Base-by-base conservation (phyloP, 2,329 filamentous ascomycete genomes). In the Penicillium italicum region DNA sequence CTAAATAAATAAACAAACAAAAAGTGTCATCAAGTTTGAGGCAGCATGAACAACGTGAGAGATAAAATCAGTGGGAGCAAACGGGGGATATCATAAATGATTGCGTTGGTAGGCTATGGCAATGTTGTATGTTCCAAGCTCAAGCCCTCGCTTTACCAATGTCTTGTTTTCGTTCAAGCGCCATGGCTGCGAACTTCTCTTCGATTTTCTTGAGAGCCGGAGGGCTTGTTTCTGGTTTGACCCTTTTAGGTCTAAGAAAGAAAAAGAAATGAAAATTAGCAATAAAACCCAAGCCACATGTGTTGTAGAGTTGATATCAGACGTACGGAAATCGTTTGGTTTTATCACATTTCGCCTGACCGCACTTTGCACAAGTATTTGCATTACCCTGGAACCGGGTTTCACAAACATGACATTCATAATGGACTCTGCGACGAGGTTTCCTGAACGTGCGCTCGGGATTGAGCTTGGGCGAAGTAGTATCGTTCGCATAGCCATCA, bases 401-500 rank as follows among this genome's bases (percentile, higher is more conserved):
- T 2, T 64, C 60, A 59, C 76, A 79, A 14, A 65, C 56, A 59
- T 78, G 73, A 51, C 76, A 79, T 18, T 66, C 70, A 62, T 76
- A 79, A 50, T 73, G 70, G 5, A 78, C 69, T 20, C 74, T 61
- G 28, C 63, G 71, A 14, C 72, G 69, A 5, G 72, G 65, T 42
- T 71, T 74, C 52, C 66, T 73, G 63, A 63, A 75, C 14, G 70
- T 70, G n/a, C 74, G 69, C 48, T 73, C 63, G 5, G 67, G 71
- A 7, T 26, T 57, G 20, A 60, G 60, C 45, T 72, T 72, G 14
- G 70, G 69, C 10, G 72, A 72, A 26, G 77, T 72, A 18, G 55
- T 74, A 57, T 79, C 76, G 8, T 74, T 76, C 33, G 76, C 73
- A 59, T 77, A 78, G 10, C 76, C 76, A 59, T 77, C 69, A 0